phyloP scores from a whole-genome alignment of 108 stramenopile species.

The Epipyxis sp. region DNA sequence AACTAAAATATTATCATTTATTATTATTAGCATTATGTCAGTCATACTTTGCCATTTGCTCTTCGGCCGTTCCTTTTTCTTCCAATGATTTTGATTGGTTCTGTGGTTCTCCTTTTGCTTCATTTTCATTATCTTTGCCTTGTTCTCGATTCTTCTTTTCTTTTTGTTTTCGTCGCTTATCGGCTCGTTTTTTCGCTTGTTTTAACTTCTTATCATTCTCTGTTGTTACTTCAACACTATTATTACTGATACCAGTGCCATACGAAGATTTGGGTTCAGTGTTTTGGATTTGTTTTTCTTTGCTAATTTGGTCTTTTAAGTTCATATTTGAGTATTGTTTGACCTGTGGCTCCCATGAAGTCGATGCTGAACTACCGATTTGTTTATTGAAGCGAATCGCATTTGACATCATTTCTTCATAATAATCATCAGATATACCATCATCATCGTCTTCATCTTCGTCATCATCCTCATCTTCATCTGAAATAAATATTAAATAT shows the following conservation, averaged over 20 bases:
- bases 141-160: not conserved
- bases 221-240: too few relatives aligned
- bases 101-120: not conserved
- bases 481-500: too few relatives aligned
- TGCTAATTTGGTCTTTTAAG: not conserved
- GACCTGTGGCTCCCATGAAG: not conserved
- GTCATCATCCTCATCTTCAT: not conserved
- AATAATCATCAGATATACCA: not conserved
- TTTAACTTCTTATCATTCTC: not conserved
- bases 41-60: too few relatives aligned
- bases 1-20: too few relatives aligned
- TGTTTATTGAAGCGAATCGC: too few relatives aligned
- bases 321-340: constrained; percentile 2
- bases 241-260: too few relatives aligned
- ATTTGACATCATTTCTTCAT: not conserved
- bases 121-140: not conserved
- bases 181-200: not conserved
- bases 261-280: too few relatives aligned
- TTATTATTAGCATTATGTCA: too few relatives aligned
- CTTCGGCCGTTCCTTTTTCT: too few relatives aligned
- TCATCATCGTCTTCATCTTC: constrained; percentile 18
- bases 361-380: not conserved
- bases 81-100: too few relatives aligned
- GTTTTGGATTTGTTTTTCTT: too few relatives aligned
- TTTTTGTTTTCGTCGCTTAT: constrained; percentile 8